Percentiles rank a stretch among this genome's conserved stretches.
phyloP scores from a whole-genome alignment of 768 basidiomycete species.

The Podaxis sp. region DNA sequence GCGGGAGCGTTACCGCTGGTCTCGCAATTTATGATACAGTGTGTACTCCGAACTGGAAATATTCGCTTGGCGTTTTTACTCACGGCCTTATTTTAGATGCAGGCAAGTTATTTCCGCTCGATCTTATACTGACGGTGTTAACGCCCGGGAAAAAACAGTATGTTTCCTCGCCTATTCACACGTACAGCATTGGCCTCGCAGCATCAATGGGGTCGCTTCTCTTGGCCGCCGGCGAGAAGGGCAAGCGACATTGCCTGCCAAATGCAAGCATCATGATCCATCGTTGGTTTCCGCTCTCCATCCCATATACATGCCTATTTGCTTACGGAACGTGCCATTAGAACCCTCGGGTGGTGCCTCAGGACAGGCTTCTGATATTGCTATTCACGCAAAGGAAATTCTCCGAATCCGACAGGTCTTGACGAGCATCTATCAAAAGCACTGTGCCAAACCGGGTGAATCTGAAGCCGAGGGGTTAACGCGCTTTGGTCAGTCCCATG shows the following conservation, averaged over 20 bases:
- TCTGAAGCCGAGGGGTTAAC: constrained; percentile 58
- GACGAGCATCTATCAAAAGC: constrained; percentile 86
- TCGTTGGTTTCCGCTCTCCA: constrained; percentile 51
- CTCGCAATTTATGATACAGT: constrained; percentile 98
- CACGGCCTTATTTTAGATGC: constrained; percentile 49
- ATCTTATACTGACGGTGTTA: constrained; percentile 17
- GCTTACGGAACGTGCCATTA: constrained; percentile 31
- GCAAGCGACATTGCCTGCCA: constrained; percentile 89
- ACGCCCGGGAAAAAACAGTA: constrained; percentile 50
- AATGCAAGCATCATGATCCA: constrained; percentile 99
- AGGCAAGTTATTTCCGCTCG: constrained; percentile 43
- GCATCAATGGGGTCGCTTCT: constrained; percentile 96
- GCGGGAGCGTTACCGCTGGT: constrained; percentile 94
- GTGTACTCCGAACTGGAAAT: constrained; percentile 25
- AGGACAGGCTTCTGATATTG: constrained; percentile 95
- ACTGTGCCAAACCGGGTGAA: constrained; percentile 74
- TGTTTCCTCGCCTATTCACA: constrained; percentile 92
- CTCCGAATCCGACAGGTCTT: constrained; percentile 81
- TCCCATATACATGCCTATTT: constrained; percentile 9
- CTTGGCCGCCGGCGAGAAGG: constrained; percentile 86
- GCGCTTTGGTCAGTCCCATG: constrained; percentile 68
- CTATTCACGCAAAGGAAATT: constrained; percentile 97
- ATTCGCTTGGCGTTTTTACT: constrained; percentile 16
- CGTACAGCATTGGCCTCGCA: constrained; percentile 94
- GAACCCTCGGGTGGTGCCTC: constrained; percentile 97